Evolutionary conservation across 2,329 filamentous ascomycete species (phyloP).

Genomic region (Penicillium rolfsii): DNA sequence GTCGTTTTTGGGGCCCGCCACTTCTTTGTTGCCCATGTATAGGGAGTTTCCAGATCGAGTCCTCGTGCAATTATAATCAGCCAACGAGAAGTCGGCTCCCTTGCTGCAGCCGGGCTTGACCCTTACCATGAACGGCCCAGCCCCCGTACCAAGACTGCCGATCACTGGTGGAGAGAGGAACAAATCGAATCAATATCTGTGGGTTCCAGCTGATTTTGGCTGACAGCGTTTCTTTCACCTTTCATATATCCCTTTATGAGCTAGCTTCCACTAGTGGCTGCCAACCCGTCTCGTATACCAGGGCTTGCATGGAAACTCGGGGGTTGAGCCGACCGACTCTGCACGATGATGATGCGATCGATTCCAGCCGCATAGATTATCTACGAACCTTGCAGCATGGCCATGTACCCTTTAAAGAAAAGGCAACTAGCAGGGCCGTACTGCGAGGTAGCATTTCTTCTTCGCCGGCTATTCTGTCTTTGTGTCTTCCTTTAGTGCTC

Average conservation of each 20-base stretch:
- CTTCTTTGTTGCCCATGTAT: slow-evolving; percentile 9
- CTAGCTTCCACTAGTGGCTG: background rate
- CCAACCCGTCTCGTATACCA: background rate
- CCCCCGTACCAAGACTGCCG: background rate
- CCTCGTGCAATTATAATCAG: background rate
- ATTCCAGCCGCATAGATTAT: background rate
- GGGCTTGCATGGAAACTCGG: background rate
- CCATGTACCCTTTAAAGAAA: background rate
- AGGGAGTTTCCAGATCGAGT: background rate
- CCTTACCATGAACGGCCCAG: background rate
- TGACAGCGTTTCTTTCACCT: background rate
- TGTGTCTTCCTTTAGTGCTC: slow-evolving; percentile 4
- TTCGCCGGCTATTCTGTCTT: background rate
- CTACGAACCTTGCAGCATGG: background rate
- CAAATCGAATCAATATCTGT: background rate
- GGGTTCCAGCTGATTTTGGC: background rate
- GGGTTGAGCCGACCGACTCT: background rate
- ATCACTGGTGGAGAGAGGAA: background rate
- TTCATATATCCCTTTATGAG: background rate
- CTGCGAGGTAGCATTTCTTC: slow-evolving; percentile 2
- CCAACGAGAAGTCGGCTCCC: background rate
- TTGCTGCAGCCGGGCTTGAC: background rate
- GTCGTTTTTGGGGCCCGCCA: background rate
- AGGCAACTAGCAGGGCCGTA: background rate
- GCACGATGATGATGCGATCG: background rate